Percentiles rank a stretch among this genome's conserved stretches.
Evolutionary conservation across 2,329 filamentous ascomycete genomes (phyloP).

Genomic region (Lachnellula willkommii): DNA sequence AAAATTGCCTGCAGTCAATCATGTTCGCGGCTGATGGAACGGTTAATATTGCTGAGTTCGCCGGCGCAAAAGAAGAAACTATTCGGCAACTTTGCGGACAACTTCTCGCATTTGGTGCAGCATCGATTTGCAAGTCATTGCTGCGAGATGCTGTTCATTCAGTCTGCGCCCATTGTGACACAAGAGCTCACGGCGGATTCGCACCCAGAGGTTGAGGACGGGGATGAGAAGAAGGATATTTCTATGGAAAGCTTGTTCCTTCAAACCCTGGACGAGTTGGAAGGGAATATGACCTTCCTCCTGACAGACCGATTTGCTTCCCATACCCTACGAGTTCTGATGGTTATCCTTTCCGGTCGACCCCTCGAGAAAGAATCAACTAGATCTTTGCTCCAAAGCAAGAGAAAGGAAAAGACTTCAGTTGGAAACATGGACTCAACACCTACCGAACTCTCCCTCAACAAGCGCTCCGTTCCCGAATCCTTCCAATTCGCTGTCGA

Average conservation of each 20-base stretch:
- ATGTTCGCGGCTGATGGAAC: conserved; percentile 88
- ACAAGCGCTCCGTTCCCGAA: conserved; percentile 61
- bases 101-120: conserved; percentile 85
- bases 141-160: conserved; percentile 86
- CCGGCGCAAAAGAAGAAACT: conserved; percentile 77
- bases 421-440: conserved; percentile 49
- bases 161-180: conserved; percentile 72
- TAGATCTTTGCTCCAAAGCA: conserved; percentile 78
- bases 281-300: conserved; percentile 74
- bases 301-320: conserved; percentile 87
- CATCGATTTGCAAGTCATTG: conserved; percentile 97
- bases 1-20: conserved; percentile 96
- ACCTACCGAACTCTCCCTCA: conserved; percentile 42
- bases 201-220: conserved; percentile 38
- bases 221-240: conserved; percentile 43
- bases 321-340: conserved; percentile 78
- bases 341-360: conserved; percentile 79
- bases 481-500: conserved; percentile 73
- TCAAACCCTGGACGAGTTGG: conserved; percentile 77
- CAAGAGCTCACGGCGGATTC: conserved; percentile 56
- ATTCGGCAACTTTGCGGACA: conserved; percentile 77
- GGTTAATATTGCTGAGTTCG: conserved; percentile 76
- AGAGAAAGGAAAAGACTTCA: conserved; percentile 80
- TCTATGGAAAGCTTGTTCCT: conserved; percentile 85
- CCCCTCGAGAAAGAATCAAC: conserved; percentile 66